These are phyloP conservation scores for Solanum appendiculatum DNA, from an alignment of 257 asterid species.

Conservation along the genomic window DNA sequence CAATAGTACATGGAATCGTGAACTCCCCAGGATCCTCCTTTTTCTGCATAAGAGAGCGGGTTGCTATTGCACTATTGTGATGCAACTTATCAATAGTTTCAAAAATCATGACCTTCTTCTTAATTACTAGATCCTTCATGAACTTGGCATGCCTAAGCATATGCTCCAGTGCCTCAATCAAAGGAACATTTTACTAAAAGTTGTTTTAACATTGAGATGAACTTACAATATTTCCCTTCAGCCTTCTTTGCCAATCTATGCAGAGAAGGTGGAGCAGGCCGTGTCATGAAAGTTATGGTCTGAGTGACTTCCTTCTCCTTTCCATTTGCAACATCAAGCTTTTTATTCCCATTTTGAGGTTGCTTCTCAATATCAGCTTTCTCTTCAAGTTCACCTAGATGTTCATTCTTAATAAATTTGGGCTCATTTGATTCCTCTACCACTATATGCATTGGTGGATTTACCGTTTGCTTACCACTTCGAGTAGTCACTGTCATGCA, in stretches of 20 bases:
- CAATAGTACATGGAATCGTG: not conserved
- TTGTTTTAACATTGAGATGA: not conserved
- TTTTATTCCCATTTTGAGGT: too few species aligned
- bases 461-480: too few species aligned
- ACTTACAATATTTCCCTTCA: not conserved
- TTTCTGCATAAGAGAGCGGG: not conserved
- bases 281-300: not conserved
- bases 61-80: too few species aligned
- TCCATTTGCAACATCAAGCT: too few species aligned
- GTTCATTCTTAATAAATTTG: too few species aligned
- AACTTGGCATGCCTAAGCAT: too few species aligned
- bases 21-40: not conserved
- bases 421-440: not conserved
- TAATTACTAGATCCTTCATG: too few species aligned
- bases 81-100: not conserved
- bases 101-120: too few species aligned
- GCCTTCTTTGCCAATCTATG: not conserved
- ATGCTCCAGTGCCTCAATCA: not conserved
- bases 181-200: not conserved
- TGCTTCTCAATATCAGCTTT: too few species aligned
- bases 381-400: too few species aligned
- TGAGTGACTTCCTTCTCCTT: not conserved
- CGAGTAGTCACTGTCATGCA: too few species aligned
- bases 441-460: not conserved
- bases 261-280: not conserved